Evolutionary conservation across 2,329 filamentous ascomycete species (phyloP), one percentile per base, ranked within the genome.

Genomic region (Cyanodermella asteris): DNA sequence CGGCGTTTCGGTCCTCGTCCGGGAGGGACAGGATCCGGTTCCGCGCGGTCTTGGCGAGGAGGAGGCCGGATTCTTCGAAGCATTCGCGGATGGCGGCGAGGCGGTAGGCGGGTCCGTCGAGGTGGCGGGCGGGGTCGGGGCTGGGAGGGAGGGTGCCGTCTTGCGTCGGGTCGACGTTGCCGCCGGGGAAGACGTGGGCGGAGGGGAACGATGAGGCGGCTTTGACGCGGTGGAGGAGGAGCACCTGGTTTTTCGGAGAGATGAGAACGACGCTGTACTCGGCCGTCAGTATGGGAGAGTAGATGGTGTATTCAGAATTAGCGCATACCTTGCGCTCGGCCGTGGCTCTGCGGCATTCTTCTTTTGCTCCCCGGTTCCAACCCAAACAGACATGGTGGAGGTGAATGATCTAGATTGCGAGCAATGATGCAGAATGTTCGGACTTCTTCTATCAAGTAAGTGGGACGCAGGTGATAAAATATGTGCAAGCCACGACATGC

Each of bases 181-280:
- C 87, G 17, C 87, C 87, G 0, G 87, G 84, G 37, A 97, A 97
- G 31, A 97, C 87, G 42, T 94, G 81, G 0, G 84, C 87, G 0
- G 78, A 84, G 4, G 84, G 66, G 41, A 93, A 94, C 3, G 81
- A 74, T 1, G 65, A 68, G 0, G 78, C 87, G 1, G 73, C 80
- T 34, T 72, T 62, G 3, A 91, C 78, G 33, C 87, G 72, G 45
- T 81, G 81, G 6, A 94, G 66, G 11, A 94, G 66, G 1, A 97
- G 62, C 23, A 94, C 67, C 45, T 91, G 70, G 45, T 94, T 93
- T 25, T 62, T 59, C 0, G 81, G 74, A 0, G 87, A 93, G 23
- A 97, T 56, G 9, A 94, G 61, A 17, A 94, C 55, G 23, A 94
- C 69, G 36, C 78, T 90, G 30, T 16, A 24, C 13, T 24, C 12